phyloP scores from a whole-genome alignment of 2,329 filamentous ascomycete species.

The Penicillium sp. region DNA sequence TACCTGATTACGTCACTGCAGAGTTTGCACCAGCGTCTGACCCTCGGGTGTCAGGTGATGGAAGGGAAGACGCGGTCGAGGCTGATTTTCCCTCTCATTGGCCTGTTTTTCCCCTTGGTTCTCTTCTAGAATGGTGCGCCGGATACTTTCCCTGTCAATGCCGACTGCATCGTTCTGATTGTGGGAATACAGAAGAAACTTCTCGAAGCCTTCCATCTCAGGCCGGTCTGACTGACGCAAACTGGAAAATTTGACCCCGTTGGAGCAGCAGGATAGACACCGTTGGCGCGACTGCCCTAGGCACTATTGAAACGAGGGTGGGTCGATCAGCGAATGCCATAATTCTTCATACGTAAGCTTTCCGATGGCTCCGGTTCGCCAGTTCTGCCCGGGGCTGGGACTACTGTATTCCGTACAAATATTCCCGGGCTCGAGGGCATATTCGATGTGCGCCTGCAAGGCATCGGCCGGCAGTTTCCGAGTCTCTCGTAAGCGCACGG shows the following conservation, averaged over 20 bases:
- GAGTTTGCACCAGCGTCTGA: slow-evolving; percentile 8
- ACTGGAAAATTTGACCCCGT: no score
- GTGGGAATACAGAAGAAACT: background rate
- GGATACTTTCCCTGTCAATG: background rate
- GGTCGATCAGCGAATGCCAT: background rate
- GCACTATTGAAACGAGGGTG: background rate
- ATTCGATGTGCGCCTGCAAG: background rate
- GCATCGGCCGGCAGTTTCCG: background rate
- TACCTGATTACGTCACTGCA: slow-evolving; percentile 20
- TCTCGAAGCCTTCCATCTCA: background rate
- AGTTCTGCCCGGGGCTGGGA: background rate
- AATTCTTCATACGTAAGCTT: background rate
- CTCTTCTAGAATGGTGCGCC: background rate
- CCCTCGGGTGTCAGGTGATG: no score
- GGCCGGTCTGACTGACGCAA: background rate
- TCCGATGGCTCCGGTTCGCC: background rate
- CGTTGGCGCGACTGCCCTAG: background rate
- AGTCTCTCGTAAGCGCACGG: no score
- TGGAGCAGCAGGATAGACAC: background rate
- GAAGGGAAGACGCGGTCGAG: no score
- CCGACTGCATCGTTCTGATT: background rate
- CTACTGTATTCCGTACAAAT: background rate
- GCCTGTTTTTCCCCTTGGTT: no score
- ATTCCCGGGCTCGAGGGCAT: background rate
- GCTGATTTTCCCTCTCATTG: no score